Base-by-base conservation (phyloP, 768 basidiomycete genomes). In the Clavulina sp. region DNA sequence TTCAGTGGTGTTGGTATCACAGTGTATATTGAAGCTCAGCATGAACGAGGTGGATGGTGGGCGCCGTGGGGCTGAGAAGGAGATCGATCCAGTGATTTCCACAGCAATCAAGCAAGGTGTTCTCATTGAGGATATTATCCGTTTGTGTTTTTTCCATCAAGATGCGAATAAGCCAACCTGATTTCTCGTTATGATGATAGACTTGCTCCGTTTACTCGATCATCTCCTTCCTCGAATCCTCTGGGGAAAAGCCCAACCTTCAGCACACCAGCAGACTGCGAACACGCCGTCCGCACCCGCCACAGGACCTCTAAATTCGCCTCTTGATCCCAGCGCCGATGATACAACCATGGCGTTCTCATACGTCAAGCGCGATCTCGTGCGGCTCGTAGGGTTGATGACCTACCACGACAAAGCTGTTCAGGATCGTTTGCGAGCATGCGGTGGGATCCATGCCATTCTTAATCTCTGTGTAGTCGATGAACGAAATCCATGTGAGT, bases 391-490 rank as follows among this genome's bases (percentile, higher is more conserved):
- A n/a, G 87, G 86, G 4, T 72, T 84, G 44, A 65, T 93, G 9
- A 77, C 76, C 49, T 74, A 84, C 60, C 74, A 72, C 41, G 70
- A 72, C 57, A 77, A 65, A 60, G 69, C 65, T 29, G 77, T 80
- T 38, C 89, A 92, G 61, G 84, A 93, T 63, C 73, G 77, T 5
- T 71, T 80, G 36, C 73, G 89, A 47, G 64, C 64, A 32, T 76
- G 72, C 56, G 81, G 76, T 23, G 89, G 89, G 43, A 77, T 95
- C 54, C 73, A 79, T 49, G 74, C 87, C 43, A 72, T 93, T 18
- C 78, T 95, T 76, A 84, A 82, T 60, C 70, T 91, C 66, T 92
- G 88, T 63, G 84, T 86, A 18, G 69, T 88, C 26, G 91, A 96
- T 62, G 89, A 91, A 59, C 68, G 81, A 52, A 95, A 92, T 65